Base-by-base conservation (phyloP, 1,284 basidiomycete species). In the Heterobasidion annosum region DNA sequence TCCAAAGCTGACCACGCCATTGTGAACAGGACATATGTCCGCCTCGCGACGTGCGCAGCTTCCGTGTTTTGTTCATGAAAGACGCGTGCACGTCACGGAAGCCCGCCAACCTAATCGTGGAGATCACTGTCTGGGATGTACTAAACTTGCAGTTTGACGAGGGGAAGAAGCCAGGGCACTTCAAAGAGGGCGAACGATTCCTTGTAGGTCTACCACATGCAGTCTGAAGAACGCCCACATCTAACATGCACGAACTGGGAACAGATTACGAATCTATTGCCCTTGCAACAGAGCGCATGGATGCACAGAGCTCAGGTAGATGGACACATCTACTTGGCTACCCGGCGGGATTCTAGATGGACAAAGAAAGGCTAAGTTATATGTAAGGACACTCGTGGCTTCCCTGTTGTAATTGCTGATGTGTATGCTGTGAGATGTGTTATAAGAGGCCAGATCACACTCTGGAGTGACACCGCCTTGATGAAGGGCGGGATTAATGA, bases 51-150 rank as follows among this genome's bases (percentile, higher is more conserved):
- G 86, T 93, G 12, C 82, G 88, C 46, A 82, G 78, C 56, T 97
- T 98, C 68, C 77, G 93, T 19, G 82, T 97, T 3, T 68, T 95
- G 8, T 73, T 86, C 12, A 78, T 90, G 18, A 73, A 79, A 57
- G 96, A 98, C 65, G 83, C 86, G 6, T 73, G 72, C 33, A 79
- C 78, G 35, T 62, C 63, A 0, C 73, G 74, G 56, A 71, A 74
- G 57, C 77, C 78, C 13, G 71, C 76, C 4, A 72, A 74, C 55
- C 78, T 90, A 15, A 74, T 69, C 1, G 92, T 82, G 0, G 87
- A 91, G 64, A 62, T 97, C 50, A 94, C 88, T 0, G 78, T 93
- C 0, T 95, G 92, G 91, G 91, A 96, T 63, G 84, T 83, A 1
- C 69, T 83, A 4, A 72, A 70, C 8, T 61, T 88, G 19, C 70